Percentiles rank a stretch among this genome's conserved stretches.
Conservation (phyloP, 2,329 filamentous ascomycete genomes). For the Pseudocercospora vitis region DNA sequence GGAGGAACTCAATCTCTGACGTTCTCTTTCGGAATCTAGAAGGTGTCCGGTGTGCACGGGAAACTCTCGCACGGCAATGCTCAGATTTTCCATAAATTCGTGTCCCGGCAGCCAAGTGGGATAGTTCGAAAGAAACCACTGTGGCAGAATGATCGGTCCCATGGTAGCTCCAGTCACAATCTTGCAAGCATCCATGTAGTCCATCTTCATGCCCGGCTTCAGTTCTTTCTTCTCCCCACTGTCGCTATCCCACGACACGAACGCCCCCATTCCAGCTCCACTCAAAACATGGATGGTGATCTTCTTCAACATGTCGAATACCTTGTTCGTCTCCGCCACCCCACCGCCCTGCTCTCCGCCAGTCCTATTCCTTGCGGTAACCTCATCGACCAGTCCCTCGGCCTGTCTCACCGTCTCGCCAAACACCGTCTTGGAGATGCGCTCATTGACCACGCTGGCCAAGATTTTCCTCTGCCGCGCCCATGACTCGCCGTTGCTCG, state of each 20-base stretch:
- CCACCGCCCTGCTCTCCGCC: not conserved
- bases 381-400: conserved; percentile 31
- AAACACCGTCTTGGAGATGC: conserved; percentile 36
- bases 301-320: conserved; percentile 39
- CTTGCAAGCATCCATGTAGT: conserved; percentile 35
- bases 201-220: conserved; percentile 34
- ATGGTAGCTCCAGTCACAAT: conserved; percentile 27
- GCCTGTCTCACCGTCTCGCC: conserved; percentile 33
- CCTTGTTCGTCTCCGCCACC: conserved; percentile 22
- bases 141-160: conserved; percentile 31
- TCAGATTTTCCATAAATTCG: conserved; percentile 19
- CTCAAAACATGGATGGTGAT: conserved; percentile 38
- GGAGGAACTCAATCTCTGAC: conserved; percentile 6
- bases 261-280: conserved; percentile 37
- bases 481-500: conserved; percentile 33
- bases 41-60: conserved; percentile 28
- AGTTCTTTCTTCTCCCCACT: conserved; percentile 18
- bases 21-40: conserved; percentile 28
- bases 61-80: conserved; percentile 31
- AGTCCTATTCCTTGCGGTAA: conserved; percentile 8
- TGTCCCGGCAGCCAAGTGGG: conserved; percentile 30
- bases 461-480: conserved; percentile 36
- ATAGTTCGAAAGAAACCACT: conserved; percentile 30
- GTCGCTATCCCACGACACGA: not conserved
- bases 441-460: conserved; percentile 37